Evolutionary conservation across 2,329 filamentous ascomycete genomes (phyloP).

Genomic region (Sclerotinia minor): DNA sequence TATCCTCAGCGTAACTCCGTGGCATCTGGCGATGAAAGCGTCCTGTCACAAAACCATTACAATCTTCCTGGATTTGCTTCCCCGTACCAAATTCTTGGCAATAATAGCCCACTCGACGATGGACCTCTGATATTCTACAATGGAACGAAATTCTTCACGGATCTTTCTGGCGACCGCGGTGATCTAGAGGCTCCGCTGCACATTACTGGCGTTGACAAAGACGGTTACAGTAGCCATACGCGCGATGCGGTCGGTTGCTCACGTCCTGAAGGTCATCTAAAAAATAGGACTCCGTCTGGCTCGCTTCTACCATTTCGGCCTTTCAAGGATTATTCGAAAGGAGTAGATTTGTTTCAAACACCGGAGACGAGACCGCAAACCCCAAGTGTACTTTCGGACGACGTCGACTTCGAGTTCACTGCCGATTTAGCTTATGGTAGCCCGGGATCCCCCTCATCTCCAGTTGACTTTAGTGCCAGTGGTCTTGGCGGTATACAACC

Average conservation of each 20-base stretch:
- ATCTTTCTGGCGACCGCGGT: slow-evolving; percentile 68
- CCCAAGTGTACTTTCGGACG: slow-evolving; percentile 32
- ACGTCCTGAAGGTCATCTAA: slow-evolving; percentile 1
- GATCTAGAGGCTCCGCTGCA: slow-evolving; percentile 52
- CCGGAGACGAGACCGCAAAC: slow-evolving; percentile 32
- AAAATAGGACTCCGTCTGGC: slow-evolving; percentile 31
- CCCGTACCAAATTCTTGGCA: slow-evolving; percentile 28
- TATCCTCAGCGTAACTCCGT: slow-evolving; percentile 50
- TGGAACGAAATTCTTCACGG: slow-evolving; percentile 76
- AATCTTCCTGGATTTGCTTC: slow-evolving; percentile 1
- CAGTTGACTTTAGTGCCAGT: slow-evolving; percentile 53
- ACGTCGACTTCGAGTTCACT: slow-evolving; percentile 41
- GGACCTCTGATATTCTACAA: slow-evolving; percentile 84
- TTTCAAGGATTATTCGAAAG: slow-evolving; percentile 47
- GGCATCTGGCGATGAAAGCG: slow-evolving; percentile 24
- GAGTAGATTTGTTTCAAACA: slow-evolving; percentile 29
- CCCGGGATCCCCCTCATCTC: slow-evolving; percentile 13
- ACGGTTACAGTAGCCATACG: slow-evolving; percentile 37
- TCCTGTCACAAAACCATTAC: background rate
- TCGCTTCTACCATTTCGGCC: slow-evolving; percentile 46
- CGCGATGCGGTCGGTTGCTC: slow-evolving; percentile 30
- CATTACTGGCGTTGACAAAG: slow-evolving; percentile 49
- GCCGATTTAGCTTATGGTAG: slow-evolving; percentile 24
- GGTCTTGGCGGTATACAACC: slow-evolving; percentile 60
- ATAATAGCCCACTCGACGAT: slow-evolving; percentile 53